Percentiles rank a stretch among this genome's conserved stretches.
These are phyloP conservation scores for Gossypium davidsonii DNA, from an alignment of 441 rosid species.

Conservation along the genomic window DNA sequence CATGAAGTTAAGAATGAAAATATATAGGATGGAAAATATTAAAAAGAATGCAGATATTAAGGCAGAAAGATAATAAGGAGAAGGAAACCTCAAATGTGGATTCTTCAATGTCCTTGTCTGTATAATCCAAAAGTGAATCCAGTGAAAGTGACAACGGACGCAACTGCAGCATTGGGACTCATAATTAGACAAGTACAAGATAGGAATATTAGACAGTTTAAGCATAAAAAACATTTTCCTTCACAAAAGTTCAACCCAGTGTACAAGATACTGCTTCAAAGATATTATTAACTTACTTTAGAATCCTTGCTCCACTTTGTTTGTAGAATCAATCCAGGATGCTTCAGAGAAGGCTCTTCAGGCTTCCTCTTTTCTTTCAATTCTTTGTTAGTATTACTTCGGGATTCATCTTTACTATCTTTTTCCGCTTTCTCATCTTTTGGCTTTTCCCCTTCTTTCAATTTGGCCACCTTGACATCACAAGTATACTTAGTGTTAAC, in stretches of 20 bases:
- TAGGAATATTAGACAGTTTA: neutral
- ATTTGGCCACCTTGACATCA: conserved; percentile 37
- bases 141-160: conserved; percentile 77
- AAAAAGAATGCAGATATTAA: neutral
- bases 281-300: conserved; percentile 43
- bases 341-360: conserved; percentile 68
- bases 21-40: neutral
- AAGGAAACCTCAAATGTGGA: conserved; percentile 76
- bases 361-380: conserved; percentile 59
- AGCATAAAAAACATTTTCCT: neutral
- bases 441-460: conserved; percentile 33
- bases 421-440: conserved; percentile 31
- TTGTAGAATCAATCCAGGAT: conserved; percentile 75
- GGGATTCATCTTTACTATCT: conserved; percentile 41
- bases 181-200: conserved; percentile 13
- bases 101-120: conserved; percentile 82
- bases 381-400: conserved; percentile 42
- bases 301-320: conserved; percentile 58
- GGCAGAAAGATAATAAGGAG: conserved; percentile 10
- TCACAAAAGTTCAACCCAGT: neutral
- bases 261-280: neutral
- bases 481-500: conserved; percentile 29
- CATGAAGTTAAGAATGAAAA: neutral
- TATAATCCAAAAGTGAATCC: conserved; percentile 89
- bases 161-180: conserved; percentile 33